phyloP scores from a whole-genome alignment of 331 rosid genomes.

The Rosa hybrid region DNA sequence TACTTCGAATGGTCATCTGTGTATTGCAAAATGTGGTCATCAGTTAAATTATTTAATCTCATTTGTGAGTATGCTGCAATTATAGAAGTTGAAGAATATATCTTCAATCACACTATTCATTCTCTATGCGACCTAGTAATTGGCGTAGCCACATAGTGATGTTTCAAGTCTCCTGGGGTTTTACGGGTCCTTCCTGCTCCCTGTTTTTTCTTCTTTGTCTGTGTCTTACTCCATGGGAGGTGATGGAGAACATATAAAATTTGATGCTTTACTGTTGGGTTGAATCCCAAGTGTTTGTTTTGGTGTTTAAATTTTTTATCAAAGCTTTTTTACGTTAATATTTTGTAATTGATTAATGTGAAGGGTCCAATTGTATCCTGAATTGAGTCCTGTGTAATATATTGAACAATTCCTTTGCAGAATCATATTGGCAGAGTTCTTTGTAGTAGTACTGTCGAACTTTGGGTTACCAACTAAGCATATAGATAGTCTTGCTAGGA shows the following conservation, averaged over 20 bases:
- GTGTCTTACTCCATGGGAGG: neutral
- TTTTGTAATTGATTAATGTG: no score
- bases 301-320: neutral
- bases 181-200: neutral
- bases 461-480: no score
- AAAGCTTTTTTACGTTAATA: no score
- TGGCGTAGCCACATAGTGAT: neutral
- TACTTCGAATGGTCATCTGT: neutral
- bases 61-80: neutral
- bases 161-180: neutral
- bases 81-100: neutral
- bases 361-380: neutral
- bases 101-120: neutral
- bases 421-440: no score
- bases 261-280: neutral
- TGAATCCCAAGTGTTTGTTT: neutral
- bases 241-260: neutral
- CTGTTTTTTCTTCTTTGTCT: neutral
- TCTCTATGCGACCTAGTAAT: neutral
- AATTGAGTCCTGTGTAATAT: neutral
- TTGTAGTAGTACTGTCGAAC: neutral
- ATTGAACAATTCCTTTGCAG: neutral
- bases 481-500: no score
- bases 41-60: no score
- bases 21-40: neutral